Base-by-base conservation (phyloP, 176 grass and related monocot genomes). In the Hsuehochloa calcarea region DNA sequence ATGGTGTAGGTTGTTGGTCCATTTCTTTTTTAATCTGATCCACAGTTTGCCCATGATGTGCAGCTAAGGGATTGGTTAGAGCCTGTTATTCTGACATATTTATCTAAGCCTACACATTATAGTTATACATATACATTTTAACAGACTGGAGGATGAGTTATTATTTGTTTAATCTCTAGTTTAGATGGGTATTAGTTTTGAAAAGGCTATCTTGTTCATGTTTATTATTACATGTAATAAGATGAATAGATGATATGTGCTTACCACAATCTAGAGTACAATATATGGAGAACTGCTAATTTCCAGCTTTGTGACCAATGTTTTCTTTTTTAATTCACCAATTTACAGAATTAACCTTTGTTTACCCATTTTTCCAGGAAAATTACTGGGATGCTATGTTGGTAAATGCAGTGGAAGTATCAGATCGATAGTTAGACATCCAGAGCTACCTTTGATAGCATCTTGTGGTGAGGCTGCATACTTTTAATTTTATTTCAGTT, bases 351-450 rank as follows among this genome's bases (percentile, higher is more conserved):
- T 82, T 29, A 66, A 63, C 38, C 7, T 65, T 39, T 44, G 15
- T 20, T 62, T 47, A 39, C 0, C 35, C 8, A 16, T 13, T 61
- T 35, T 74, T 80, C 16, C 86, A 99, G 97, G 97, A 71, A 99
- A 89, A 91, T 82, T 99, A 83, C 4, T 96, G 20, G 97, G 97
- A 56, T 93, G 91, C 84, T 99, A 88, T 90, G 72, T 89, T 88
- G 93, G 97, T 72, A 99, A 94, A 85, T 99, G 97, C 81, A 89
- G 91, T 87, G 97, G 93, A 86, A 99, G 93, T 68, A 99, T 99
- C 83, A 96, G 97, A 94, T 96, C 92, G 12, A 96, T 99, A 64
- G 84, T 84, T 59, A 94, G 90, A 52, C 97, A 99, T 89, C 93
- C 88, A 31, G 75, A 94, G 54, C 84, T 92, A 56, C 86, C 97